Evolutionary conservation across 2,329 filamentous ascomycete species (phyloP).

Genomic region (Coniella vitis): DNA sequence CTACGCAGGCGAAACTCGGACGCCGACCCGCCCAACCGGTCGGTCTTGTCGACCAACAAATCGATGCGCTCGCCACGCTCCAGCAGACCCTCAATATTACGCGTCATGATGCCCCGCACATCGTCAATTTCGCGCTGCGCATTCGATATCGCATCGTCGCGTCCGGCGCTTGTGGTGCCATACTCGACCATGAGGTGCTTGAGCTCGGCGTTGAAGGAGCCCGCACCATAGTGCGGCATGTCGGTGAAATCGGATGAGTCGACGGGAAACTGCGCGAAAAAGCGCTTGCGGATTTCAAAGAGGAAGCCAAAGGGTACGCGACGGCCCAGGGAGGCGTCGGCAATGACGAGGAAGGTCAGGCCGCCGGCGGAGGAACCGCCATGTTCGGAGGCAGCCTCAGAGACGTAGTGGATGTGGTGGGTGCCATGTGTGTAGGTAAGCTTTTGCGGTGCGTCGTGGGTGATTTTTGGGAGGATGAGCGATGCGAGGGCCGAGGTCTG

Average conservation of each 20-base stretch:
- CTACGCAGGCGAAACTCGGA: conserved; percentile 86
- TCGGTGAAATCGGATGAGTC: conserved; percentile 63
- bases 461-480: conserved; percentile 91
- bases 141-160: conserved; percentile 74
- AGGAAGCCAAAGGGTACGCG: conserved; percentile 91
- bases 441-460: conserved; percentile 72
- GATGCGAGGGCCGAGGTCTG: conserved; percentile 83
- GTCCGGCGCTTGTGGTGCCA: conserved; percentile 68
- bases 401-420: conserved; percentile 93
- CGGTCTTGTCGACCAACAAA: conserved; percentile 92
- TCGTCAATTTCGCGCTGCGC: conserved; percentile 89
- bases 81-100: conserved; percentile 85
- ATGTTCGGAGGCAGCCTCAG: conserved; percentile 68
- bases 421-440: conserved; percentile 89
- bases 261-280: conserved; percentile 64
- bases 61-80: conserved; percentile 92
- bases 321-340: conserved; percentile 71
- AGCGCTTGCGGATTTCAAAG: conserved; percentile 82
- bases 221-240: conserved; percentile 85
- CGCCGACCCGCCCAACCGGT: conserved; percentile 79
- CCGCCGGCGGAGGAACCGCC: conserved; percentile 62
- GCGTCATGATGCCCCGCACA: conserved; percentile 87
- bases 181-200: conserved; percentile 75
- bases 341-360: conserved; percentile 86
- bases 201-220: conserved; percentile 74